Evolutionary conservation across 164 flowering plant species (phyloP), one percentile per base, ranked within the genome.

Genomic region (Vitis rotundifolia): DNA sequence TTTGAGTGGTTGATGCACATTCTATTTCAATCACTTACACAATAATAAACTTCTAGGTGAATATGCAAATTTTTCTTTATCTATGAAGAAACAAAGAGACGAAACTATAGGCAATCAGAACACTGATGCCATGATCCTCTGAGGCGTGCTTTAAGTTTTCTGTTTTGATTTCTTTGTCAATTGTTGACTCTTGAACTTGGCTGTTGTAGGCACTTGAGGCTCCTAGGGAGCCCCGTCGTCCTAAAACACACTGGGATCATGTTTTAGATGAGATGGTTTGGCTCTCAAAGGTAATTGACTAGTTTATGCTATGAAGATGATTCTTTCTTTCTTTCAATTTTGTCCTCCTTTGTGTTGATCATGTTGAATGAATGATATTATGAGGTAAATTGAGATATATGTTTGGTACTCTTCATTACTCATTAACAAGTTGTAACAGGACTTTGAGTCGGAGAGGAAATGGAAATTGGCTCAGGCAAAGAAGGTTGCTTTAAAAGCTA

Each of bases 161-260:
- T 68, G 51, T 54, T 49, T 47, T 26, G 16, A 62, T 61, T 49
- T 28, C 26, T 59, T 14, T 72, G 18, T 29, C 48, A 5, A 22
- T 12, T 7, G 14, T 69, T 56, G 5, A 26, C n/a, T 51, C 1
- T 60, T 22, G 26, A 19, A 11, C 55, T 57, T 66, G 44, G 67
- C 26, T 72, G 59, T 63, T 69, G 53, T 75, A 96, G 99, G 94
- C 88, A 8, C 93, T 89, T 79, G 99, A 93, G 84, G 91, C 86
- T 80, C 94, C 97, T 8, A 86, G 77, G 74, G 98, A 92, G 75
- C 99, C 98, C 26, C 89, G 73, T 49, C 99, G 98, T 19, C 92
- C 91, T 50, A 93, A 92, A 88, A 71, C 95, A 19, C 98, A 93
- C 76, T 96, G 99, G 99, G 99, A 96, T 82, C 98, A 96, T 88